These are phyloP conservation scores for Scheffersomyces amazonensis DNA, from an alignment of 805 yeast species.

Conservation along the genomic window DNA sequence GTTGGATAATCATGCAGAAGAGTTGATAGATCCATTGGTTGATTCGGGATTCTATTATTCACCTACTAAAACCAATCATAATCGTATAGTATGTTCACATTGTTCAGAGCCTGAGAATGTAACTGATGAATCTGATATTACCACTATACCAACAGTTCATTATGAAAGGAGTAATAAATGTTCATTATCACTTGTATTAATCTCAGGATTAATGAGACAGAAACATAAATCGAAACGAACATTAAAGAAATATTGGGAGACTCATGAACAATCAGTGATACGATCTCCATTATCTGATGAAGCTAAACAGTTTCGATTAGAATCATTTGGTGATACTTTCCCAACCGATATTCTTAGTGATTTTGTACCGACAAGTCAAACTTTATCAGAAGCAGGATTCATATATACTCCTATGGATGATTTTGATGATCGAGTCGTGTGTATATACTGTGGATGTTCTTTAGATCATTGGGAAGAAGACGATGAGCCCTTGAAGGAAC, in stretches of 20 bases:
- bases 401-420: slow-evolving; percentile 25
- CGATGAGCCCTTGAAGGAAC: slow-evolving; percentile 65
- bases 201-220: slow-evolving; percentile 4
- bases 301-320: slow-evolving; percentile 28
- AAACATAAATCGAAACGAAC: neutral
- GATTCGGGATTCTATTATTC: slow-evolving; percentile 60
- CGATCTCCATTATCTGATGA: slow-evolving; percentile 23
- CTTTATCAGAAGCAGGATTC: slow-evolving; percentile 46
- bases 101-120: slow-evolving; percentile 41
- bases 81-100: slow-evolving; percentile 55
- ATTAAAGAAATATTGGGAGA: slow-evolving; percentile 11
- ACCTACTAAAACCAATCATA: slow-evolving; percentile 45
- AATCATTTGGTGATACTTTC: slow-evolving; percentile 35
- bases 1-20: slow-evolving; percentile 5
- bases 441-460: slow-evolving; percentile 23
- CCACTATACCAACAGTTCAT: slow-evolving; percentile 3
- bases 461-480: slow-evolving; percentile 53
- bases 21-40: slow-evolving; percentile 34
- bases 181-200: slow-evolving; percentile 12
- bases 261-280: slow-evolving; percentile 6
- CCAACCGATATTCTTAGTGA: slow-evolving; percentile 46
- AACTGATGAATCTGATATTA: slow-evolving; percentile 2
- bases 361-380: slow-evolving; percentile 37
- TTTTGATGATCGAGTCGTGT: slow-evolving; percentile 33
- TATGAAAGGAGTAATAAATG: slow-evolving; percentile 9